Percentiles rank a stretch among this genome's conserved stretches.
These are phyloP conservation scores for Gremmenia infestans DNA, from an alignment of 2,329 filamentous ascomycete genomes.

Conservation along the genomic window DNA sequence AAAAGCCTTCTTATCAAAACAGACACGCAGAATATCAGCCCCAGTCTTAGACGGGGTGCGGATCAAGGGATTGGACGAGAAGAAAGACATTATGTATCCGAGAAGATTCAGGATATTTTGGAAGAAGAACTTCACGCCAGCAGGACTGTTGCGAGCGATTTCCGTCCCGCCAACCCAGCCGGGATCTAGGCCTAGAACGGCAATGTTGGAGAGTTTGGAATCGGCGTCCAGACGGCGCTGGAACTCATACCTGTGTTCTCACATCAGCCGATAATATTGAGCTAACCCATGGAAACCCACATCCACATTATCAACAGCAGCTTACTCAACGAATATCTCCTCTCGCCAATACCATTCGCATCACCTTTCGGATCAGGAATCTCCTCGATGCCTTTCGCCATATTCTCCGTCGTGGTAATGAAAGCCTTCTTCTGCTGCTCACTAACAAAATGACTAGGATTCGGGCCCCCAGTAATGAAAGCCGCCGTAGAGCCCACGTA, in stretches of 20 bases:
- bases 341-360: conserved; percentile 6
- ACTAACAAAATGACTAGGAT: conserved; percentile 20
- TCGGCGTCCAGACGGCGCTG: conserved; percentile 13
- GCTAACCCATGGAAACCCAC: neutral
- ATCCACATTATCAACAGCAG: conserved; percentile 12
- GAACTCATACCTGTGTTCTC: conserved; percentile 14
- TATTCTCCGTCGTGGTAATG: conserved; percentile 17
- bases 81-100: conserved; percentile 12
- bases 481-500: neutral
- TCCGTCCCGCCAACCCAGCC: conserved; percentile 34
- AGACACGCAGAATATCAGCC: conserved; percentile 31
- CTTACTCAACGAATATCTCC: conserved; percentile 14
- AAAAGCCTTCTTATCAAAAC: conserved; percentile 26
- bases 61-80: conserved; percentile 31
- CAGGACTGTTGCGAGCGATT: conserved; percentile 18
- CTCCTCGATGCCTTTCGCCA: conserved; percentile 9
- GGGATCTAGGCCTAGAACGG: conserved; percentile 36
- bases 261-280: neutral
- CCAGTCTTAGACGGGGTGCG: conserved; percentile 34
- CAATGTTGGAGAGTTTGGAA: conserved; percentile 32
- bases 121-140: conserved; percentile 19
- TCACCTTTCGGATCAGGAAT: neutral
- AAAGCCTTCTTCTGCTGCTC: neutral
- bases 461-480: conserved; percentile 20
- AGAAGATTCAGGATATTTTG: conserved; percentile 22